Conservation (phyloP, 176 grass and related monocot species). For the Rhynchospora pubera region DNA sequence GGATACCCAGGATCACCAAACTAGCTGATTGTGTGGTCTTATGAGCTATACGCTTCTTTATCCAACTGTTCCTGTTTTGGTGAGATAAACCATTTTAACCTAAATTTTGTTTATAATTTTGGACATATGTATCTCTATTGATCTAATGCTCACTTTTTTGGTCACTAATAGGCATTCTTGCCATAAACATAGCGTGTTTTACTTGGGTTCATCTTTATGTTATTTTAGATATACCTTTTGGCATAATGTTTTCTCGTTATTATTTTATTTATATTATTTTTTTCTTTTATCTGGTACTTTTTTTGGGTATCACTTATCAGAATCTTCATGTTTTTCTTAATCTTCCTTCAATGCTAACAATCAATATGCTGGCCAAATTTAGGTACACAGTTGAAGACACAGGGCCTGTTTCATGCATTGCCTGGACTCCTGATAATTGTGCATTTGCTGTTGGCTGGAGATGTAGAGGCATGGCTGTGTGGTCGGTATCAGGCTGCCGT, state of each 20-base stretch:
- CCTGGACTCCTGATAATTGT: conserved; percentile 94
- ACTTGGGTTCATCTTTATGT: background rate
- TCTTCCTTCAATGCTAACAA: background rate
- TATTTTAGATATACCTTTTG: background rate
- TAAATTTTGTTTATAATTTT: conserved; percentile 1
- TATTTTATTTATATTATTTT: background rate
- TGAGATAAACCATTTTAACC: background rate
- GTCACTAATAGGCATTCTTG: background rate
- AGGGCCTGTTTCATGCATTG: conserved; percentile 84
- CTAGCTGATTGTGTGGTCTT: background rate
- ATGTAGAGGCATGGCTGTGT: conserved; percentile 91
- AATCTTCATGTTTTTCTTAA: background rate
- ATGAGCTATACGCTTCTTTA: background rate
- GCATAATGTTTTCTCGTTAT: background rate
- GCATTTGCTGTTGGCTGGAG: conserved; percentile 98
- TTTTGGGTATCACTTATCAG: background rate
- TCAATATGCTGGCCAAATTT: conserved; percentile 8
- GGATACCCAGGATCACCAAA: background rate
- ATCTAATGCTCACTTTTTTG: background rate
- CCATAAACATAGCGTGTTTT: background rate
- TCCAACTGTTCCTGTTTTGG: background rate
- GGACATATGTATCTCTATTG: background rate
- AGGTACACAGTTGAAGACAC: conserved; percentile 98
- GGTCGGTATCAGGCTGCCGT: conserved; percentile 92
- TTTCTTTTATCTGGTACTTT: background rate